phyloP scores from a whole-genome alignment of 2,329 filamentous ascomycete genomes.

The Remersonia thermophila region DNA sequence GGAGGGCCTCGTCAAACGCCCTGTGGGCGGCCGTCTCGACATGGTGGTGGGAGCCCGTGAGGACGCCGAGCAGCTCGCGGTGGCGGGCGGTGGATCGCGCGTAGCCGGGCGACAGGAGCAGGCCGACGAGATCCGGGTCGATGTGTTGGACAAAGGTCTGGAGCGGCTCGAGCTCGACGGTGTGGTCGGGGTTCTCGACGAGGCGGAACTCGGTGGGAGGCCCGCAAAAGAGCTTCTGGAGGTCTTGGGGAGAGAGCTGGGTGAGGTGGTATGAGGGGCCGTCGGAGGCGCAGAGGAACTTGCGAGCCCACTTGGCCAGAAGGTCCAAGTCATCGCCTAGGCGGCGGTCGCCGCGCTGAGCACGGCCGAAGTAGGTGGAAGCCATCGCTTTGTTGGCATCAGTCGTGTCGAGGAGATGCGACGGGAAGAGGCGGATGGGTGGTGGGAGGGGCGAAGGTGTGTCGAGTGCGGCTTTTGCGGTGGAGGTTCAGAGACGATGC shows the following conservation, averaged over 20 bases:
- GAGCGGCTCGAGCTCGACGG: constrained; percentile 11
- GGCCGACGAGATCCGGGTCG: constrained; percentile 11
- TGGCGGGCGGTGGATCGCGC: constrained; percentile 1
- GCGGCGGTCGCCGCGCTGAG: constrained; percentile 10
- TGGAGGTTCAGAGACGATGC: too few species aligned
- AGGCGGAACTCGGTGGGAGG: constrained; percentile 8
- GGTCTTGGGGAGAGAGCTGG: constrained; percentile 12
- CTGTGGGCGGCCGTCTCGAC: background rate
- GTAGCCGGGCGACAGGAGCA: constrained; percentile 12
- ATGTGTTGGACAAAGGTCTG: constrained; percentile 2
- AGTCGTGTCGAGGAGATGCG: too few species aligned
- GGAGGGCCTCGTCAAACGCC: background rate
- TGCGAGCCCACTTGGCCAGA: constrained; percentile 12
- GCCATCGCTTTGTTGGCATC: constrained; percentile 7
- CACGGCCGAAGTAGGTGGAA: constrained; percentile 11
- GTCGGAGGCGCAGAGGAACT: constrained; percentile 2
- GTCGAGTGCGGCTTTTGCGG: too few species aligned
- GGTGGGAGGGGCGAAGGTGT: too few species aligned
- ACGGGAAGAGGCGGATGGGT: too few species aligned
- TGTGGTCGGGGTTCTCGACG: constrained; percentile 5
- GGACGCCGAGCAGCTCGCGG: constrained; percentile 3
- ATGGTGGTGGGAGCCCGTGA: constrained; percentile 6
- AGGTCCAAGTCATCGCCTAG: constrained; percentile 13
- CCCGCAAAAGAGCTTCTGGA: constrained; percentile 11
- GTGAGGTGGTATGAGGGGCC: constrained; percentile 10